A percentile compares a stretch with the other conserved stretches of the same genome.
Conservation (phyloP, 768 basidiomycete species). For the Termitomyces sp. region DNA sequence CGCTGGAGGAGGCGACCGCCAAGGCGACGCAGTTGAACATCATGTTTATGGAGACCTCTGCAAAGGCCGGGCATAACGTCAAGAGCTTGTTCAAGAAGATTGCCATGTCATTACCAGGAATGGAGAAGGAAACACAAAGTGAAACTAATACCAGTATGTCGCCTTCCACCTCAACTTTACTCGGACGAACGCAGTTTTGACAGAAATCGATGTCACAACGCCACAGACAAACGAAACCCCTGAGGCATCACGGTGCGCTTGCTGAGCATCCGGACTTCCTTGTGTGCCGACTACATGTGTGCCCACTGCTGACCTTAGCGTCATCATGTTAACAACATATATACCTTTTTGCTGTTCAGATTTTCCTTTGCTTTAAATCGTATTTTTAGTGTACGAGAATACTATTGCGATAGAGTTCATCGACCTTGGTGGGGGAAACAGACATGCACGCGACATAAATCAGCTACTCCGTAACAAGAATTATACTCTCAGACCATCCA, state of each 20-base stretch:
- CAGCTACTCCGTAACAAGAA: neutral
- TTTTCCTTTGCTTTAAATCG: conserved; percentile 11
- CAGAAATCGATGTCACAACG: conserved; percentile 92
- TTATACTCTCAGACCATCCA: neutral
- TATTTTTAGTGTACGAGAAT: conserved; percentile 22
- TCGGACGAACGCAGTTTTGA: conserved; percentile 9
- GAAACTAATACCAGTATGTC: conserved; percentile 54
- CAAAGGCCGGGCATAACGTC: conserved; percentile 98
- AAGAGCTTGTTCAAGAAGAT: conserved; percentile 99
- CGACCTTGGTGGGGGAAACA: neutral
- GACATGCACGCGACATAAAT: neutral
- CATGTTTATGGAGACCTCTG: conserved; percentile 99
- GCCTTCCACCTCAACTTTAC: conserved; percentile 4
- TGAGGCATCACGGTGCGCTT: conserved; percentile 84
- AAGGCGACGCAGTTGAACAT: conserved; percentile 89
- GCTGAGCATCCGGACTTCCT: conserved; percentile 39
- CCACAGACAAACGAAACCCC: conserved; percentile 66
- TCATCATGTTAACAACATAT: conserved; percentile 17
- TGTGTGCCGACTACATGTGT: conserved; percentile 3
- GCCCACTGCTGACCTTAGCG: conserved; percentile 15
- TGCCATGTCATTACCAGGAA: conserved; percentile 94
- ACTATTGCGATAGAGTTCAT: conserved; percentile 11
- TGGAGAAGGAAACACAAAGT: conserved; percentile 76
- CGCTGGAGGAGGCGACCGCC: conserved; percentile 91
- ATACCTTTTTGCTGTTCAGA: conserved; percentile 17